A percentile compares a stretch with the other conserved stretches of the same genome.
Conservation (phyloP, 441 rosid genomes). For the Brassica balearica region DNA sequence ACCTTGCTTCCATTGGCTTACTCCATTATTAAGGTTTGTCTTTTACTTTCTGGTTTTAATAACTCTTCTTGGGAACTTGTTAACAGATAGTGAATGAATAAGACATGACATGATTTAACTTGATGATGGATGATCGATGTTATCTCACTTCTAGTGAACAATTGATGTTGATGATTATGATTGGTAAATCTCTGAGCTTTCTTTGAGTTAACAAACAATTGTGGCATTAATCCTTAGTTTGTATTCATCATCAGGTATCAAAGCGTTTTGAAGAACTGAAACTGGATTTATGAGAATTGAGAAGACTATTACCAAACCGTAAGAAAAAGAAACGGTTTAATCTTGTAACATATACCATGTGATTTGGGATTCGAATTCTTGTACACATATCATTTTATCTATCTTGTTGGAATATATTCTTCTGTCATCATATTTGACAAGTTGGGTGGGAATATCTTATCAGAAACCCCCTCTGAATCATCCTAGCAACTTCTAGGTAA, state of each 20-base stretch:
- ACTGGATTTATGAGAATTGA: slow-evolving; percentile 64
- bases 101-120: too few relatives aligned
- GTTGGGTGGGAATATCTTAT: slow-evolving; percentile 35
- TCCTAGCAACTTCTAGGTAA: slow-evolving; percentile 30
- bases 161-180: neutral
- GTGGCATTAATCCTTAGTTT: neutral
- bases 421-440: slow-evolving; percentile 35
- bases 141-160: slow-evolving; percentile 45
- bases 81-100: too few relatives aligned
- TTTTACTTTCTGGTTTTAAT: too few relatives aligned
- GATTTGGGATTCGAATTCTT: slow-evolving; percentile 17
- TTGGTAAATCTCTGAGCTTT: neutral
- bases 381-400: slow-evolving; percentile 23
- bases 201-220: neutral
- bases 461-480: neutral
- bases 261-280: slow-evolving; percentile 74
- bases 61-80: too few relatives aligned
- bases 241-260: slow-evolving; percentile 58
- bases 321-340: slow-evolving; percentile 15
- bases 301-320: slow-evolving; percentile 56
- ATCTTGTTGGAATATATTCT: slow-evolving; percentile 32
- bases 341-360: neutral
- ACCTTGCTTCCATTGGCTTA: too few relatives aligned
- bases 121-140: too few relatives aligned
- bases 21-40: too few relatives aligned